These are phyloP conservation scores for Dactylellina parvicollis DNA, from an alignment of 2,329 filamentous ascomycete genomes.

Conservation along the genomic window DNA sequence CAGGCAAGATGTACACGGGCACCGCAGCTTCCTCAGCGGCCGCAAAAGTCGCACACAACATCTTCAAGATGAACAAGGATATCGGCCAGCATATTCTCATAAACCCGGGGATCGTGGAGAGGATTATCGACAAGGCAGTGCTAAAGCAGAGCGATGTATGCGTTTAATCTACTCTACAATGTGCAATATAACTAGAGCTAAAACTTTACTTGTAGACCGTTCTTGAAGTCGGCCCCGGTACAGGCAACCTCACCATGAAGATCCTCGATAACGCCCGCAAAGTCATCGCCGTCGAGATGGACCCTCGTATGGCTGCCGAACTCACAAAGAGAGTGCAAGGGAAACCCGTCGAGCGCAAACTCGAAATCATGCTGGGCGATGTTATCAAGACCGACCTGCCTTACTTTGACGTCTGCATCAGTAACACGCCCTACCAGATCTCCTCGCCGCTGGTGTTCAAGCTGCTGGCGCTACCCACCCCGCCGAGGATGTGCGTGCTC, in stretches of 20 bases:
- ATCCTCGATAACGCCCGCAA: conserved; percentile 89
- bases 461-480: conserved; percentile 81
- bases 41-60: conserved; percentile 74
- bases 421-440: conserved; percentile 81
- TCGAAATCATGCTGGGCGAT: conserved; percentile 90
- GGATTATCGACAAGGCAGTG: conserved; percentile 84
- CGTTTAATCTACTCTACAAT: background rate
- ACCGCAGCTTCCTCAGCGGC: conserved; percentile 60
- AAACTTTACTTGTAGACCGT: conserved; percentile 67
- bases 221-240: conserved; percentile 90
- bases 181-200: background rate
- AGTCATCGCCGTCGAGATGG: conserved; percentile 86
- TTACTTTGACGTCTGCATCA: conserved; percentile 84
- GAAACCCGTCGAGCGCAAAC: conserved; percentile 80
- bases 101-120: conserved; percentile 83
- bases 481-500: conserved; percentile 84
- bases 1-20: conserved; percentile 36
- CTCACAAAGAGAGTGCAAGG: conserved; percentile 93
- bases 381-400: conserved; percentile 87
- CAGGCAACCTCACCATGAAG: conserved; percentile 85
- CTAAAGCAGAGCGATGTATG: conserved; percentile 82
- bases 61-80: conserved; percentile 97
- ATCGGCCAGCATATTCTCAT: conserved; percentile 92
- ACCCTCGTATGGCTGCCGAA: conserved; percentile 96
- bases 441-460: conserved; percentile 92